Conservation (phyloP, 2,329 filamentous ascomycete genomes). For the Phialocephala sp. region DNA sequence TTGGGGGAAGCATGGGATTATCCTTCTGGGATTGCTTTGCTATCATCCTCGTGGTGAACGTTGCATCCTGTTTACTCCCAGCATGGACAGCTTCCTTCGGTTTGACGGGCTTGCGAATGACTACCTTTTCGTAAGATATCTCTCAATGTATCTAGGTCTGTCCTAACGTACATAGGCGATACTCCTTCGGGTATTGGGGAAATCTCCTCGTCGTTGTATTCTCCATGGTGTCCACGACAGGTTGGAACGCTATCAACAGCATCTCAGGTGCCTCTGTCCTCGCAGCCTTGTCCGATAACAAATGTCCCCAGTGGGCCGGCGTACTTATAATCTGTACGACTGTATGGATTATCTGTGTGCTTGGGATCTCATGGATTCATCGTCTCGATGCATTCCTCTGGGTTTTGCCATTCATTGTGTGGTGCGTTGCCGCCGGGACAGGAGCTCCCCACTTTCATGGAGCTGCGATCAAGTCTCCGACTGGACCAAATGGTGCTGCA, state of each 20-base stretch:
- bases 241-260: slow-evolving; percentile 20
- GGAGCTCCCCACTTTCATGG: slow-evolving; percentile 34
- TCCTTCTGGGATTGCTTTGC: slow-evolving; percentile 25
- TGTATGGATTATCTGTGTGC: slow-evolving; percentile 43
- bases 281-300: slow-evolving; percentile 15
- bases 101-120: slow-evolving; percentile 54
- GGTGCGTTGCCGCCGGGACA: slow-evolving; percentile 44
- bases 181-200: slow-evolving; percentile 57
- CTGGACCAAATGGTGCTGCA: slow-evolving; percentile 18
- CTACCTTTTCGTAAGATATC: slow-evolving; percentile 35
- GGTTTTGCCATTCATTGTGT: slow-evolving; percentile 43
- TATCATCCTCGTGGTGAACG: slow-evolving; percentile 23
- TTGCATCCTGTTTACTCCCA: slow-evolving; percentile 17
- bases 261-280: slow-evolving; percentile 20
- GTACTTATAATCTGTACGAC: slow-evolving; percentile 18
- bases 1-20: slow-evolving; percentile 21
- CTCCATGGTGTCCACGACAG: slow-evolving; percentile 21
- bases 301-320: slow-evolving; percentile 21
- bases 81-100: slow-evolving; percentile 22
- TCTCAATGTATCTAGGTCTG: not conserved
- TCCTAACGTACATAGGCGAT: slow-evolving; percentile 50
- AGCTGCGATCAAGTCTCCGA: slow-evolving; percentile 15
- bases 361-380: slow-evolving; percentile 48
- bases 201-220: slow-evolving; percentile 42
- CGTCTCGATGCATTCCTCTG: slow-evolving; percentile 45